A percentile compares a stretch with the other conserved stretches of the same genome.
Evolutionary conservation across 257 asterid species (phyloP).

Genomic region (Misopates orontium): DNA sequence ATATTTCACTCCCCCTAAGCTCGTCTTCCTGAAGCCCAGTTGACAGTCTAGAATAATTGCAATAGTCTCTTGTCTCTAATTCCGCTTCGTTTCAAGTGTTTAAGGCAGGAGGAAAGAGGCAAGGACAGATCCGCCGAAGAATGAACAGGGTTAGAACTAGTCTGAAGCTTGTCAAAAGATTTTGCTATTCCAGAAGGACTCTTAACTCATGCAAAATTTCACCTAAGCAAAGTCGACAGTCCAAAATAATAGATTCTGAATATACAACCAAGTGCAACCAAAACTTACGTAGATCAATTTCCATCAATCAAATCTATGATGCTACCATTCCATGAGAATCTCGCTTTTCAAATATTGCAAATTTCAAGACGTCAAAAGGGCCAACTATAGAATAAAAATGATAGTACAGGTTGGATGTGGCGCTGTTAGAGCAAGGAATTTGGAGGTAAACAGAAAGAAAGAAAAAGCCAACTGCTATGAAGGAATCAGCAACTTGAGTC

Average conservation of each 20-base stretch:
- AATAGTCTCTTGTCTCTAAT: no score
- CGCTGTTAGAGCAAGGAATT: not conserved
- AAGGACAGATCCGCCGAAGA: no score
- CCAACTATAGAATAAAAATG: not conserved
- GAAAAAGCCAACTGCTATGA: constrained; percentile 7
- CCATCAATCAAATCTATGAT: constrained; percentile 1
- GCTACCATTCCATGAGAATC: not conserved
- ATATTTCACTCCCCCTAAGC: no score
- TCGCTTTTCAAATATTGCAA: constrained; percentile 2
- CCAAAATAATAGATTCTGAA: not conserved
- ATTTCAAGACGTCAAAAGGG: not conserved
- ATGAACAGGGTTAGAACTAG: no score
- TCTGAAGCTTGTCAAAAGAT: no score
- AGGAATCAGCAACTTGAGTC: constrained; percentile 6
- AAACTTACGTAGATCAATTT: not conserved
- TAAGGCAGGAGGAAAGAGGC: no score
- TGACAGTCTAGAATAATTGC: no score
- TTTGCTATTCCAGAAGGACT: no score
- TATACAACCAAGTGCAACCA: not conserved
- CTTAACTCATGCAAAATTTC: no score
- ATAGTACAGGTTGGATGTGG: not conserved
- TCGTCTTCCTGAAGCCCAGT: no score
- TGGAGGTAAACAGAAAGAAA: not conserved
- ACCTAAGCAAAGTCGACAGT: no score
- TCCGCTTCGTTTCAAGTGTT: no score